Percentiles rank a stretch among this genome's conserved stretches.
phyloP scores from a whole-genome alignment of 257 asterid species.

The Nemophila menziesii region DNA sequence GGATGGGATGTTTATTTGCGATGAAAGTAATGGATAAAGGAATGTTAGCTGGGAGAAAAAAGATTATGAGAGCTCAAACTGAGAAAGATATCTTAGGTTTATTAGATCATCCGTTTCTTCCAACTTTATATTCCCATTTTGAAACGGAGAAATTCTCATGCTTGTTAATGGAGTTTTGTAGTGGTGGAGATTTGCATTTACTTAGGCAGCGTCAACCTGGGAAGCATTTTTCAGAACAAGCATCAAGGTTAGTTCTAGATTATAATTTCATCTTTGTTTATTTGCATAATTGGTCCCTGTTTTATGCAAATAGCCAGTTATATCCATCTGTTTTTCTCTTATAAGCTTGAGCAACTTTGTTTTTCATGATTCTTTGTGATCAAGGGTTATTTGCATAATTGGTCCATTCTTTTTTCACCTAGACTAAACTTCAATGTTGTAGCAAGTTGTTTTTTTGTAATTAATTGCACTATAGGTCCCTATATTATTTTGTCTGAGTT shows the following conservation, averaged over 20 bases:
- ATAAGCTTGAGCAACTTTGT: no score
- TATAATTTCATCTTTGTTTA: neutral
- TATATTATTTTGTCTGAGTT: no score
- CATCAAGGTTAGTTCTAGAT: constrained; percentile 51
- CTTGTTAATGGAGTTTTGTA: constrained; percentile 88
- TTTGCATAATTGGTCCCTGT: neutral
- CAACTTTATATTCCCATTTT: constrained; percentile 74
- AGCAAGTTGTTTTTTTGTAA: no score
- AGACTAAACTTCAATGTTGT: no score
- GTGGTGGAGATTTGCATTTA: constrained; percentile 90
- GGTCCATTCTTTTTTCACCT: no score
- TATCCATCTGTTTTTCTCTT: no score
- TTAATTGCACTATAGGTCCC: no score
- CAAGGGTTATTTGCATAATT: no score
- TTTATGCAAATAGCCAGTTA: no score
- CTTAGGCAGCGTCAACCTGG: constrained; percentile 80
- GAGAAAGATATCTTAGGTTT: constrained; percentile 73
- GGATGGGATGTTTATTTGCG: constrained; percentile 58
- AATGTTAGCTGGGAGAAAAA: constrained; percentile 67
- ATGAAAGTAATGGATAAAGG: constrained; percentile 89
- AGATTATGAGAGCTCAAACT: constrained; percentile 66
- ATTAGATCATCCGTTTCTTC: constrained; percentile 86
- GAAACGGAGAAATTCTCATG: constrained; percentile 84
- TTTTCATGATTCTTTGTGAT: no score
- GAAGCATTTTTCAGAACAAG: constrained; percentile 73